Evolutionary conservation across 768 basidiomycete genomes (phyloP).

Genomic region (Psilocybe subaeruginosa): DNA sequence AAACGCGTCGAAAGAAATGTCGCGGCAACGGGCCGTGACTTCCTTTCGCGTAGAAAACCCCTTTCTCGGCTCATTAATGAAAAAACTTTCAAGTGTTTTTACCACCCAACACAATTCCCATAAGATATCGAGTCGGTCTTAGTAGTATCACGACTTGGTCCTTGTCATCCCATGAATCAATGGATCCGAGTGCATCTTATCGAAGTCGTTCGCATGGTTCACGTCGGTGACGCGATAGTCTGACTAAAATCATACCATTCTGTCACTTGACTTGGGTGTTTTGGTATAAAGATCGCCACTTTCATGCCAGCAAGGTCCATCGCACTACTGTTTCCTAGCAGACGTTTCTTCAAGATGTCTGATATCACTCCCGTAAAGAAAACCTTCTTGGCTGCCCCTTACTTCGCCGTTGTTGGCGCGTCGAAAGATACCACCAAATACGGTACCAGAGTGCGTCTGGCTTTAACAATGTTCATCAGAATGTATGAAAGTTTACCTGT

Average conservation of each 20-base stretch:
- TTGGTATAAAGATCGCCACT: conserved; percentile 6
- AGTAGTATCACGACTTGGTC: neutral
- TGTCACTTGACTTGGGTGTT: conserved; percentile 17
- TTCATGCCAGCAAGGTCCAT: conserved; percentile 5
- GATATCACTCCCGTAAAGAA: conserved; percentile 43
- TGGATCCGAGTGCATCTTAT: conserved; percentile 11
- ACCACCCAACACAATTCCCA: neutral
- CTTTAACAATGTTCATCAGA: neutral
- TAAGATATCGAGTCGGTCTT: neutral
- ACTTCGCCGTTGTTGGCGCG: conserved; percentile 82
- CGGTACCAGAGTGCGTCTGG: conserved; percentile 64
- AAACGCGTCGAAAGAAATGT: neutral
- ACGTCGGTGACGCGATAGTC: conserved; percentile 16
- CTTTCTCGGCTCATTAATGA: neutral
- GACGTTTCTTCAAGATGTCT: conserved; percentile 19
- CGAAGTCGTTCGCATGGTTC: conserved; percentile 10
- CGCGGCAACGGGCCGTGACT: neutral
- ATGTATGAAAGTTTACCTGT: neutral
- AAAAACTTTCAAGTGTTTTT: neutral
- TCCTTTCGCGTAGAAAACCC: neutral
- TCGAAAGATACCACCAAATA: conserved; percentile 80
- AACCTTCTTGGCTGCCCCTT: conserved; percentile 63
- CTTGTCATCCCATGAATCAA: neutral
- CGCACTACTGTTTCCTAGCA: neutral
- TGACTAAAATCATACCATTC: conserved; percentile 13